These are phyloP conservation scores for Pilaira anomala DNA, from an alignment of 192 early-diverging fungal genomes.

Conservation along the genomic window DNA sequence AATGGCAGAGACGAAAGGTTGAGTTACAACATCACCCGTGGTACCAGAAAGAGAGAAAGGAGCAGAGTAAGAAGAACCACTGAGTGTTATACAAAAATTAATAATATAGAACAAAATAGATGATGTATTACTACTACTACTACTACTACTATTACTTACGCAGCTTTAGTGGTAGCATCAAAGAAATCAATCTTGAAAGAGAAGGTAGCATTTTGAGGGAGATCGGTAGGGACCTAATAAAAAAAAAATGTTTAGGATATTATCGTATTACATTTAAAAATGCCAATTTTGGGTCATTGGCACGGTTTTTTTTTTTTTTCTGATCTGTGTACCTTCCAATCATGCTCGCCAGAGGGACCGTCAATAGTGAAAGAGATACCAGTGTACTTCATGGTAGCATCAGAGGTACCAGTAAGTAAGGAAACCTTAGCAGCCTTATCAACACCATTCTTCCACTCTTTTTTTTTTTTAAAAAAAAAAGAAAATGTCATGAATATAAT, in stretches of 20 bases:
- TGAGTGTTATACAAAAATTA: background rate
- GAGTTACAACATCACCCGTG: slow-evolving; percentile 7
- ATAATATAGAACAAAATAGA: background rate
- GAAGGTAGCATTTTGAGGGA: slow-evolving; percentile 16
- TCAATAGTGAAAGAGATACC: slow-evolving; percentile 8
- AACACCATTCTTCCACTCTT: slow-evolving; percentile 19
- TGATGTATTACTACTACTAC: background rate
- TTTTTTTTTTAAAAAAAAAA: background rate
- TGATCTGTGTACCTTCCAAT: slow-evolving; percentile 3
- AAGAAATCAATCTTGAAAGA: slow-evolving; percentile 21
- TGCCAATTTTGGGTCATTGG: background rate
- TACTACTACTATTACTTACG: slow-evolving; percentile 19
- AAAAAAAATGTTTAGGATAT: background rate
- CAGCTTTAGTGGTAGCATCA: slow-evolving; percentile 1
- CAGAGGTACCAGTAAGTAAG: slow-evolving; percentile 3
- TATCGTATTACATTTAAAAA: background rate
- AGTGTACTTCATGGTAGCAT: slow-evolving; percentile 7
- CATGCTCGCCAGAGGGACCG: background rate
- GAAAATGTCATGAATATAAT: background rate
- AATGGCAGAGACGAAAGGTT: slow-evolving; percentile 7
- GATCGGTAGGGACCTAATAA: slow-evolving; percentile 22
- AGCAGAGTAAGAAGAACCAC: background rate
- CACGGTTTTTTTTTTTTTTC: slow-evolving; percentile 6
- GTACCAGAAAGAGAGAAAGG: slow-evolving; percentile 9
- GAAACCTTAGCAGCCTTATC: slow-evolving; percentile 5